Evolutionary conservation across 495 filamentous ascomycete species (phyloP), one percentile per base, ranked within the genome.

Genomic region (Cairneyella variabilis): DNA sequence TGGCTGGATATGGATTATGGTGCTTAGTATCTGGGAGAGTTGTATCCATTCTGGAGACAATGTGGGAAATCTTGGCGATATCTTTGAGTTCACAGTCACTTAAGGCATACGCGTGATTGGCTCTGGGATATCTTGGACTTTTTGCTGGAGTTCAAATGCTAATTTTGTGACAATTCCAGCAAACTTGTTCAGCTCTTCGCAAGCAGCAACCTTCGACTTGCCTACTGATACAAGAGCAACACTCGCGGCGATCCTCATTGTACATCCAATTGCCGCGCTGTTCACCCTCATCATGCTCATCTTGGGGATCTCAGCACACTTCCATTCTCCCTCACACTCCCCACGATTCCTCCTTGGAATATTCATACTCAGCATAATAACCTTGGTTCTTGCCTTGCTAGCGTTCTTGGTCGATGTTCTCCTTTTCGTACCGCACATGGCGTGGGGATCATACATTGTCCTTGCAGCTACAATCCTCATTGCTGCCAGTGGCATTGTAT

Each of bases 361-460:
- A 9, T 81, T 97, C 45, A 90, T 97, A 44, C 76, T 97, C 47
- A 84, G 86, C 28, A 79, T 97, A 49, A 79, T 95, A 38, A 91
- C 90, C 3, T 81, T 97, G 27, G 73, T 98, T 34, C 82, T 92
- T 51, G 83, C 89, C 21, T 77, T 97, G 9, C 74, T 97, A 21
- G 86, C 90, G 18, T 97, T 98, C 70, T 74, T 98, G 47, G 83
- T 97, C 54, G 93, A 98, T 67, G 88, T 98, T n/a, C 70, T 98
- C 28, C 79, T 98, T 16, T 98, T 98, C 64, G 88, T 96, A 21
- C 93, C 93, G 28, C 93, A 97, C 70, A 66, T 96, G 68, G 77
- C 83, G 62, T 97, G 91, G 90, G 93, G 89, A 57, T 91, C 91
- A 54, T 98, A 91, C 80, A 82, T 98, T 54, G 93, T 97, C 14